Percentiles rank a stretch among this genome's conserved stretches.
These are phyloP conservation scores for Cercospora sp. DNA, from an alignment of 2,329 filamentous ascomycete species.

Conservation along the genomic window DNA sequence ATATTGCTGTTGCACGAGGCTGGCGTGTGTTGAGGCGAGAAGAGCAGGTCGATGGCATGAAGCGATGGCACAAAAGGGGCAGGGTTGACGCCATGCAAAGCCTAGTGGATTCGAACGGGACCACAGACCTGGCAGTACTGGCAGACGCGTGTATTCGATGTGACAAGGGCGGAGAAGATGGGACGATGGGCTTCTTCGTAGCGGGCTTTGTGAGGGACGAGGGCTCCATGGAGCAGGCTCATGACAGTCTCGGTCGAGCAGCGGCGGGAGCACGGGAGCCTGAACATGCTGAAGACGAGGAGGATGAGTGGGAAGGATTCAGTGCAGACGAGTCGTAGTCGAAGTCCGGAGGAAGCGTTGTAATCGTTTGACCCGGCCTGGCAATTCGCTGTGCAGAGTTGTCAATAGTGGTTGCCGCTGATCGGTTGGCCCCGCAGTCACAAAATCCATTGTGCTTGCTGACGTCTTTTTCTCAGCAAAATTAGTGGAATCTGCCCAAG, in stretches of 20 bases:
- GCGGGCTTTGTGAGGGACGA: slow-evolving; percentile 73
- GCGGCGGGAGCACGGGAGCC: not conserved
- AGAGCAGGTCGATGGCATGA: slow-evolving; percentile 75
- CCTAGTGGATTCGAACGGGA: not conserved
- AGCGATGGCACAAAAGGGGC: slow-evolving; percentile 68
- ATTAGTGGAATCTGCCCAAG: not conserved
- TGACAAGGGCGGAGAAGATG: slow-evolving; percentile 75
- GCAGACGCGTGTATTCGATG: slow-evolving; percentile 79
- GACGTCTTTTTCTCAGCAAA: not conserved
- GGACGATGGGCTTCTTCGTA: slow-evolving; percentile 95
- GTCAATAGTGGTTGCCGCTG: not conserved
- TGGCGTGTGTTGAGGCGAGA: slow-evolving; percentile 76
- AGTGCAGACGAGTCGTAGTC: slow-evolving; percentile 38
- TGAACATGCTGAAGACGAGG: slow-evolving; percentile 25
- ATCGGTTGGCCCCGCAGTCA: not conserved
- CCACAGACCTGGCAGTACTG: slow-evolving; percentile 40
- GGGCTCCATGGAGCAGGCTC: not conserved
- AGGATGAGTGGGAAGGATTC: slow-evolving; percentile 49
- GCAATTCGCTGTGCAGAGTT: not conserved
- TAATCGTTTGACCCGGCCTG: not conserved
- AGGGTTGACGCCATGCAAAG: slow-evolving; percentile 42
- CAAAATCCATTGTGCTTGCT: not conserved
- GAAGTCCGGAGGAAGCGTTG: not conserved
- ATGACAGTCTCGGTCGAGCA: slow-evolving; percentile 3
- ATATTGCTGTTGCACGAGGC: slow-evolving; percentile 64